A percentile compares a stretch with the other conserved stretches of the same genome.
phyloP scores from a whole-genome alignment of 257 asterid species.

The Solanum piurae region DNA sequence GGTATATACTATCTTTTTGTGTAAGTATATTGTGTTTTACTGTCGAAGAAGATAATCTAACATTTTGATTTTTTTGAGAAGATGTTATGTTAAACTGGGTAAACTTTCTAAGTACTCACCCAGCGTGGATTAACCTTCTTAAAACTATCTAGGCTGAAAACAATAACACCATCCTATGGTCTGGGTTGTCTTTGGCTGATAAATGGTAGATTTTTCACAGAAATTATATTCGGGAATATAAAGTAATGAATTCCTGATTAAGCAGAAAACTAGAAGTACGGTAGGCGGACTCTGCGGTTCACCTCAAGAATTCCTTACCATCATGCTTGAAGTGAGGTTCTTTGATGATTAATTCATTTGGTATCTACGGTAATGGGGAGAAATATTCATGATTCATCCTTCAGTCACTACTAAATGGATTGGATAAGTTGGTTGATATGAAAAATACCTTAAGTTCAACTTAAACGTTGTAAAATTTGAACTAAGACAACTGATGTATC shows the following conservation, averaged over 20 bases:
- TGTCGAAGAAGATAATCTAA: not conserved
- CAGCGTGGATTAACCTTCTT: not conserved
- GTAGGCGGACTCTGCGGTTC: not conserved
- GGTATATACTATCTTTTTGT: conserved; percentile 21
- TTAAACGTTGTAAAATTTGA: not conserved
- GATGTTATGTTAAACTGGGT: not conserved
- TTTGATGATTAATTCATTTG: not conserved
- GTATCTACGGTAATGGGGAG: not conserved
- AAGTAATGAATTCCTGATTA: not conserved
- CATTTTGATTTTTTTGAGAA: not conserved
- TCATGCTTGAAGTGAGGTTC: not conserved
- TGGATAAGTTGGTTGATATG: not conserved
- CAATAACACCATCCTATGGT: not conserved
- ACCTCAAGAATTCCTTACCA: not conserved
- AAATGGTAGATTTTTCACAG: not conserved
- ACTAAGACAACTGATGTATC: not conserved
- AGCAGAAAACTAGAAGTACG: not conserved
- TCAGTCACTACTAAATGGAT: not conserved
- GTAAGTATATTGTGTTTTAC: not conserved
- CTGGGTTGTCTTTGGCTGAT: not conserved
- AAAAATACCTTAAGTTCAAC: not conserved
- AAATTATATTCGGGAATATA: not conserved
- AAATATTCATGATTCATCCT: not conserved
- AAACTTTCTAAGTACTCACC: not conserved
- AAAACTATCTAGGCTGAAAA: not conserved